Conservation (phyloP, 2,329 filamentous ascomycete species). For the Xylaria sp. region DNA sequence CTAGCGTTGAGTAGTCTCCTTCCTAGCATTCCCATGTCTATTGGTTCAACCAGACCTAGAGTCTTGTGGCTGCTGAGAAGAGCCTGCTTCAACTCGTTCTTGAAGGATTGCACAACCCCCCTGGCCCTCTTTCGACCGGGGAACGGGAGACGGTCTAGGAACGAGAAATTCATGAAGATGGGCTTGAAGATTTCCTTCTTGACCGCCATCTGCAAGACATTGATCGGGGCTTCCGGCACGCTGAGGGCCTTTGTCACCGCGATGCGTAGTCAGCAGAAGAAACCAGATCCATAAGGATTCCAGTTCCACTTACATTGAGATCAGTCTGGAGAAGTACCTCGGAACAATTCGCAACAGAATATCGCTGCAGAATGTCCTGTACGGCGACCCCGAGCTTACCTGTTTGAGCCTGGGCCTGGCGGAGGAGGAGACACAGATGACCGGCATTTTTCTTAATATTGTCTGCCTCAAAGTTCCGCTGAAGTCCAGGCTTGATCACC, state of each 20-base stretch:
- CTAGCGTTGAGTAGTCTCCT: conserved; percentile 28
- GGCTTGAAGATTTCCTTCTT: conserved; percentile 41
- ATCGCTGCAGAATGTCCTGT: conserved; percentile 40
- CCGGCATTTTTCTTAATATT: conserved; percentile 29
- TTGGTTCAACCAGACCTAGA: conserved; percentile 1
- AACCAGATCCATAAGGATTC: too few species aligned
- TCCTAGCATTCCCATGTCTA: conserved; percentile 18
- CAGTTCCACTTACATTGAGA: conserved; percentile 23
- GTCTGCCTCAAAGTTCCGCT: conserved; percentile 23
- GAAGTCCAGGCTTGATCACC: conserved; percentile 36
- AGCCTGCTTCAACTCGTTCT: conserved; percentile 24
- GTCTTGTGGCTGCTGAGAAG: conserved; percentile 5
- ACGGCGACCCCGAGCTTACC: conserved; percentile 34
- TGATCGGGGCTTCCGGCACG: conserved; percentile 24
- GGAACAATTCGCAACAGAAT: conserved; percentile 41
- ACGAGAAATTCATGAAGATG: conserved; percentile 40
- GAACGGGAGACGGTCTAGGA: conserved; percentile 34
- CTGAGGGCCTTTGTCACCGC: conserved; percentile 28
- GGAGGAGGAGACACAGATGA: conserved; percentile 16
- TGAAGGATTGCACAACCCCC: conserved; percentile 31
- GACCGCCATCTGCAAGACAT: conserved; percentile 30
- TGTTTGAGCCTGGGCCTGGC: not conserved
- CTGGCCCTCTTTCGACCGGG: conserved; percentile 33
- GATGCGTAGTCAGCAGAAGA: not conserved
- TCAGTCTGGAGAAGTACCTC: conserved; percentile 36